Conservation (phyloP, 208 protist species). For the Crithidia sp. region DNA sequence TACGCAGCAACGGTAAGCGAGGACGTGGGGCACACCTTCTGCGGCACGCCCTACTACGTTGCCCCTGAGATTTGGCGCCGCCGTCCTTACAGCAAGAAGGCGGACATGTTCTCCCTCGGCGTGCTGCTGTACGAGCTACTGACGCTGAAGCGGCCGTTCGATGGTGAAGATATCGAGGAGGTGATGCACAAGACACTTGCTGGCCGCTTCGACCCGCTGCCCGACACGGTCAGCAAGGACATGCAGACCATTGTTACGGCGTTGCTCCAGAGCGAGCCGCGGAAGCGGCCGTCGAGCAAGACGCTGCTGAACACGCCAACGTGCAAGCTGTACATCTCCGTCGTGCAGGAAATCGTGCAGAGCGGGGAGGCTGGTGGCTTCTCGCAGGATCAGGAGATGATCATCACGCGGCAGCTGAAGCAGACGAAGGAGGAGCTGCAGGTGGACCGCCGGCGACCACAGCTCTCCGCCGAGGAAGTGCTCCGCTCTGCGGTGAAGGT, state of each 20-base stretch:
- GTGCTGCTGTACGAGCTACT: constrained; percentile 86
- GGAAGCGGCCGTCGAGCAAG: constrained; percentile 54
- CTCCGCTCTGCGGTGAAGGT: constrained; percentile 39
- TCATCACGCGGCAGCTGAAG: constrained; percentile 56
- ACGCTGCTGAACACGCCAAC: constrained; percentile 66
- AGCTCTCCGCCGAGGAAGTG: constrained; percentile 58
- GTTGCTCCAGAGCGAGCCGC: constrained; percentile 51
- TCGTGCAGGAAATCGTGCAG: constrained; percentile 69
- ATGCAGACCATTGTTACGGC: constrained; percentile 52
- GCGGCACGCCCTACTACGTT: constrained; percentile 90
- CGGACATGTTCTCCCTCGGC: constrained; percentile 93
- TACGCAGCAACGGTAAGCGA: constrained; percentile 44
- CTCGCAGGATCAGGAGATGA: constrained; percentile 37
- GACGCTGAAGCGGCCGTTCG: constrained; percentile 76
- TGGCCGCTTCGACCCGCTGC: constrained; percentile 46
- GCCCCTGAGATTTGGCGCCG: constrained; percentile 91
- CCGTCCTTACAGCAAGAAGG: constrained; percentile 91
- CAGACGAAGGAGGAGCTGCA: constrained; percentile 60
- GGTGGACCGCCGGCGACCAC: constrained; percentile 40
- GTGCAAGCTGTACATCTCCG: constrained; percentile 77
- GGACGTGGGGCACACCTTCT: constrained; percentile 54
- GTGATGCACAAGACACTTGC: constrained; percentile 63
- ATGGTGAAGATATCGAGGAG: constrained; percentile 63
- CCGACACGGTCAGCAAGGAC: constrained; percentile 39
- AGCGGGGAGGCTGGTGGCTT: constrained; percentile 48